Percentiles rank a stretch among this genome's conserved stretches.
These are phyloP conservation scores for Diphasiastrum complanatum DNA, from an alignment of 83 land plant genomes.

Conservation along the genomic window DNA sequence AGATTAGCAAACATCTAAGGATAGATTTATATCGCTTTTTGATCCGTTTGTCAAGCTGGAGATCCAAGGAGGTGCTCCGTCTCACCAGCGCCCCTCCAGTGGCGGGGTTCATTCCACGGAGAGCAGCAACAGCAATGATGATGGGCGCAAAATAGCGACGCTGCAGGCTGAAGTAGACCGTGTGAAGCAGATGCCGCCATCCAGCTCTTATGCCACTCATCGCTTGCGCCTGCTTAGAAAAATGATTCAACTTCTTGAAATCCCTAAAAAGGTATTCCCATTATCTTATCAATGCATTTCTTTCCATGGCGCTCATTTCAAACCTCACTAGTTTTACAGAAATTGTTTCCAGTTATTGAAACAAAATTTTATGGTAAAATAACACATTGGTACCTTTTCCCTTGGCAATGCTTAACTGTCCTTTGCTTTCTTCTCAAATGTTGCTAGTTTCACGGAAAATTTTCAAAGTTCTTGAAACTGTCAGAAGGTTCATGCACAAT, in stretches of 20 bases:
- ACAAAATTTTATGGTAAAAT: neutral
- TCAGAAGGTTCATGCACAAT: too few relatives aligned
- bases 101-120: too few relatives aligned
- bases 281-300: neutral
- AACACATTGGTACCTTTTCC: neutral
- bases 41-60: too few relatives aligned
- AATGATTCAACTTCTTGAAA: constrained; percentile 18
- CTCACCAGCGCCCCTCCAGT: too few relatives aligned
- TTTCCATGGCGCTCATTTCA: constrained; percentile 10
- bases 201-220: constrained; percentile 35
- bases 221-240: constrained; percentile 30
- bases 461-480: too few relatives aligned
- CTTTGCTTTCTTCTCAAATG: too few relatives aligned
- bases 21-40: too few relatives aligned
- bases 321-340: neutral
- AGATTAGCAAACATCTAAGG: too few relatives aligned
- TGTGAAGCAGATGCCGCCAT: constrained; percentile 30
- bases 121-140: constrained; percentile 5
- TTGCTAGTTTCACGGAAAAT: too few relatives aligned
- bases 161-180: constrained; percentile 37
- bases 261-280: neutral
- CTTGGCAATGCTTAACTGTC: too few relatives aligned
- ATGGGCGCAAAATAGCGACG: constrained; percentile 9
- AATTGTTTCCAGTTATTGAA: neutral
- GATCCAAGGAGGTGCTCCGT: too few relatives aligned